Evolutionary conservation across 371 early-diverging fungal genomes (phyloP).

Genomic region (Polyrhizophydium stewartii): DNA sequence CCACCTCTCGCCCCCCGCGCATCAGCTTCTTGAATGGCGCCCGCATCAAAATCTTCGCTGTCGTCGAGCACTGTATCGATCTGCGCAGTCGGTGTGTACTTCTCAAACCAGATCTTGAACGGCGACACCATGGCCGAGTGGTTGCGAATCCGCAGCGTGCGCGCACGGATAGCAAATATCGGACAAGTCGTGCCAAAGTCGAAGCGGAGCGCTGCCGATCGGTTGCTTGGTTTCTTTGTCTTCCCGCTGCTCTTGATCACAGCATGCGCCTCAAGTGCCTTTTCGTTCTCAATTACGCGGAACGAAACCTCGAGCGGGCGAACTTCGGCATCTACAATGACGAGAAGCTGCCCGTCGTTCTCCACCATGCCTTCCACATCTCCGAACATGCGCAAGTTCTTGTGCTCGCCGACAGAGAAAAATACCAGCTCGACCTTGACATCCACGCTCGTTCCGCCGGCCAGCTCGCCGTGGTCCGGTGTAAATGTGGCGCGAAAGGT

Average conservation of each 20-base stretch:
- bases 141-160: conserved; percentile 30
- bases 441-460: conserved; percentile 9
- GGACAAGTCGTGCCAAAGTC: conserved; percentile 39
- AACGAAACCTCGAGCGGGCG: conserved; percentile 15
- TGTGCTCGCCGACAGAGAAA: conserved; percentile 10
- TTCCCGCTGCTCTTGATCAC: not conserved
- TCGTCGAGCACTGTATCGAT: conserved; percentile 2
- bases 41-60: conserved; percentile 3
- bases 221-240: conserved; percentile 1
- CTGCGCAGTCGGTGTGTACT: conserved; percentile 21
- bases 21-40: conserved; percentile 3
- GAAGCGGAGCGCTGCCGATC: conserved; percentile 6
- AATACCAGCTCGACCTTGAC: conserved; percentile 14
- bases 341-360: conserved; percentile 21
- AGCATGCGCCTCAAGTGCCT: not conserved
- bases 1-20: not conserved
- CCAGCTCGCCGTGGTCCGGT: conserved; percentile 10
- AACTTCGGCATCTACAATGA: conserved; percentile 18
- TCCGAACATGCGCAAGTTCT: conserved; percentile 14
- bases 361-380: conserved; percentile 36
- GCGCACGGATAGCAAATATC: conserved; percentile 30
- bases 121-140: conserved; percentile 26
- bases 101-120: conserved; percentile 31
- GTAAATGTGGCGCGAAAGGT: conserved; percentile 16
- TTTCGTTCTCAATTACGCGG: conserved; percentile 5